Evolutionary conservation across 106 monocot genomes (phyloP).

Genomic region (Gastrodia elata): DNA sequence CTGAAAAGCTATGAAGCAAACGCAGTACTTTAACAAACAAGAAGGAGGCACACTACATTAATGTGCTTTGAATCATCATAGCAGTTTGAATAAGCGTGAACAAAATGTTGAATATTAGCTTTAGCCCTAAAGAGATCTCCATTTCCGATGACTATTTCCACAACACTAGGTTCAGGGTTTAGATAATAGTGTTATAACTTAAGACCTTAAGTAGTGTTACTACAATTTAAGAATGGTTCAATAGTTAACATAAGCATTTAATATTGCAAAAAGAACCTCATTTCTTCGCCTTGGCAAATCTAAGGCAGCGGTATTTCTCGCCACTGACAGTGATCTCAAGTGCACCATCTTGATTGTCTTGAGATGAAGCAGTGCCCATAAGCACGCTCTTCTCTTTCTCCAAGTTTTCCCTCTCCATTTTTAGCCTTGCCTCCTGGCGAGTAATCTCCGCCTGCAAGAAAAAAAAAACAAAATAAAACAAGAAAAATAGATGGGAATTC

Average conservation of each 20-base stretch:
- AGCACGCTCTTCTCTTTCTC: conserved; percentile 32
- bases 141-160: neutral
- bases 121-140: neutral
- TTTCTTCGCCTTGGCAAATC: conserved; percentile 27
- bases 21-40: neutral
- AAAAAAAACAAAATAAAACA: neutral
- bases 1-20: neutral
- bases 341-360: conserved; percentile 26
- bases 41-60: neutral
- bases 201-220: too few relatives aligned
- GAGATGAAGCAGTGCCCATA: conserved; percentile 24
- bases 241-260: too few relatives aligned
- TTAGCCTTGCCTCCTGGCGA: conserved; percentile 21
- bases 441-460: conserved; percentile 21
- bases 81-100: neutral
- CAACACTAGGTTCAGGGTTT: too few relatives aligned
- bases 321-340: conserved; percentile 28
- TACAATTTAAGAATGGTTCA: too few relatives aligned
- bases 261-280: conserved; percentile 4
- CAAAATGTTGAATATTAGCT: too few relatives aligned
- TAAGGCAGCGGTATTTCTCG: conserved; percentile 24
- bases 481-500: too few relatives aligned
- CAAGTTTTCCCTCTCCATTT: conserved; percentile 25
- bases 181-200: too few relatives aligned
- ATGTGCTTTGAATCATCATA: neutral